phyloP scores from a whole-genome alignment of 2,329 filamentous ascomycete species.

The Grosmannia clavigera region DNA sequence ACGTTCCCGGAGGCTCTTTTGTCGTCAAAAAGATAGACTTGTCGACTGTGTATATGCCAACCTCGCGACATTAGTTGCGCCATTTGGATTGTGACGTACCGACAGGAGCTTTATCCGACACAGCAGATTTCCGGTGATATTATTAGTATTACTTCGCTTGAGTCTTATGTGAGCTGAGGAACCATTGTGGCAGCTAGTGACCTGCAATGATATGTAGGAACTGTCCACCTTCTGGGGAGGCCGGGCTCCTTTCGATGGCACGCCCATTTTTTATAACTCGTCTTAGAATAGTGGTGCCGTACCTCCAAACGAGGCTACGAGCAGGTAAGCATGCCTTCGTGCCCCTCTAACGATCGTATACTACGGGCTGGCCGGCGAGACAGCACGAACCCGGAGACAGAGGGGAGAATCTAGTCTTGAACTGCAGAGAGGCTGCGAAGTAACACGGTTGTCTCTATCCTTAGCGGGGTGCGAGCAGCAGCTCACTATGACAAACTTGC shows the following conservation, averaged over 20 bases:
- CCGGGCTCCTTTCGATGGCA: not conserved
- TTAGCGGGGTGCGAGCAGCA: not conserved
- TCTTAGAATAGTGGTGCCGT: not conserved
- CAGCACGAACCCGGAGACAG: not conserved
- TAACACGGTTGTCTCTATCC: not conserved
- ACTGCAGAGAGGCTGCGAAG: not conserved
- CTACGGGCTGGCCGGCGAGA: not conserved
- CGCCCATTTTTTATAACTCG: not conserved
- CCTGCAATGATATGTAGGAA: not conserved
- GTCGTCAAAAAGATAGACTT: constrained; percentile 30
- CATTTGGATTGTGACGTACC: constrained; percentile 33
- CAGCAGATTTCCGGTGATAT: not conserved
- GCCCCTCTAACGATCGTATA: not conserved
- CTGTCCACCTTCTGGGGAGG: not conserved
- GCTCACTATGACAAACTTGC: not conserved
- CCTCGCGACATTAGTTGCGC: constrained; percentile 23
- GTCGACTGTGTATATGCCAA: constrained; percentile 13
- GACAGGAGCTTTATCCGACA: constrained; percentile 28
- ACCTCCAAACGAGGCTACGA: not conserved
- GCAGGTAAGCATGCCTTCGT: not conserved
- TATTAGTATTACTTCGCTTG: not conserved
- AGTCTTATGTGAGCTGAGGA: not conserved
- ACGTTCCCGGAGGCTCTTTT: constrained; percentile 14
- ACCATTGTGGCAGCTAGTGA: not conserved
- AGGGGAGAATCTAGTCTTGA: not conserved